A percentile compares a stretch with the other conserved stretches of the same genome.
These are phyloP conservation scores for Themeda triandra DNA, from an alignment of 176 grass and related monocot genomes.

Conservation along the genomic window DNA sequence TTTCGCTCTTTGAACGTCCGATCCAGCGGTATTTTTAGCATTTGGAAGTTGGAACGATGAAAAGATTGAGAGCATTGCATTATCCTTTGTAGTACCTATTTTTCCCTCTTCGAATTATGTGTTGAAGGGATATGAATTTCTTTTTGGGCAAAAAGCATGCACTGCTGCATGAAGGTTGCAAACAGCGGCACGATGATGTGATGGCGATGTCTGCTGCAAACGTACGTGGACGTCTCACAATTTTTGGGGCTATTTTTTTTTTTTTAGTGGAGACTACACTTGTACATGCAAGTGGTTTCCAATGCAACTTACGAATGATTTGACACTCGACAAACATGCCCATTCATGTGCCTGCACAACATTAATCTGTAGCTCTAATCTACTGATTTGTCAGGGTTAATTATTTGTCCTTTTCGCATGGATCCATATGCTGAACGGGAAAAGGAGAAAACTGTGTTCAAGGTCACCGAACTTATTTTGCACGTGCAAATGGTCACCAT, in stretches of 20 bases:
- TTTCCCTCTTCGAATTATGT: slow-evolving; percentile 6
- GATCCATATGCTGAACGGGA: not conserved
- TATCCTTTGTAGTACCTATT: not conserved
- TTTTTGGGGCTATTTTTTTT: not conserved
- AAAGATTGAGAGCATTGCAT: not conserved
- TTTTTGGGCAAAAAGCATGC: not conserved
- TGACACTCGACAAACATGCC: not conserved
- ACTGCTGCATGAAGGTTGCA: not conserved
- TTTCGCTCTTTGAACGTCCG: not conserved
- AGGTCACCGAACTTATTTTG: not conserved
- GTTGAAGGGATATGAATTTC: not conserved
- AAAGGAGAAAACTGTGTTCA: not conserved
- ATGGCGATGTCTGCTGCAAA: not conserved
- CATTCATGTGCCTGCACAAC: not conserved
- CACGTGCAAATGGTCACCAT: not conserved
- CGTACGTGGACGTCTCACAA: not conserved
- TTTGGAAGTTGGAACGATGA: slow-evolving; percentile 31
- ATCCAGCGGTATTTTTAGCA: slow-evolving; percentile 30
- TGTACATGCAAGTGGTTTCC: not conserved
- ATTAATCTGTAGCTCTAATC: not conserved
- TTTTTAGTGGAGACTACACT: not conserved
- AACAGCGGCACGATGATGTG: not conserved
- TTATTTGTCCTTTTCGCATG: not conserved
- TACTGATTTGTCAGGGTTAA: not conserved
- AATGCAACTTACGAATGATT: not conserved